Conservation (phyloP, 306 rosid genomes). For the Dryas octopetala region DNA sequence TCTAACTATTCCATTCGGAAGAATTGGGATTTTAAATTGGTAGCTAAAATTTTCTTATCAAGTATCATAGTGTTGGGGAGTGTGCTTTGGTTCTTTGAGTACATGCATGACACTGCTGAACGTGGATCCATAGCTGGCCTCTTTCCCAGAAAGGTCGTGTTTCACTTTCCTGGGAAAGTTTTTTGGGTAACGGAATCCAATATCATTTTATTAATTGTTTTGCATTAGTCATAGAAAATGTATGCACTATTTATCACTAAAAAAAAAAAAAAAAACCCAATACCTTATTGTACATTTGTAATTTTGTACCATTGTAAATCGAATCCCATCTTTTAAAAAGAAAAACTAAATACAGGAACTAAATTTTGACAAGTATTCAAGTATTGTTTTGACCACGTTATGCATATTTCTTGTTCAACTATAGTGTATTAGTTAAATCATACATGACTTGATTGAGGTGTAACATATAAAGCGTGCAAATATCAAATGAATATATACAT, state of each 20-base stretch:
- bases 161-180: too few species aligned
- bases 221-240: too few species aligned
- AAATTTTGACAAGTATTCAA: background rate
- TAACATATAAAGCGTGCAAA: background rate
- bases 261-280: background rate
- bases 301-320: background rate
- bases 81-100: background rate
- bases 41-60: background rate
- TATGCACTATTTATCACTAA: too few species aligned
- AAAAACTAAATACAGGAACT: background rate
- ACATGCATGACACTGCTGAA: too few species aligned
- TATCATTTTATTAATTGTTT: too few species aligned
- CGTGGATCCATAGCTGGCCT: background rate
- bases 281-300: background rate
- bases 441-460: background rate
- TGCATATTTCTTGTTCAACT: background rate
- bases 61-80: background rate
- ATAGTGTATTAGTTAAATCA: background rate
- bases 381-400: background rate
- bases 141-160: background rate
- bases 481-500: background rate
- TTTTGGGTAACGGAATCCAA: background rate
- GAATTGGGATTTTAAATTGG: too few species aligned
- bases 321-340: background rate
- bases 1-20: too few species aligned